Percentiles rank a stretch among this genome's conserved stretches.
Evolutionary conservation across 805 yeast species (phyloP).

Genomic region (Saccharomycopsis fermentans): DNA sequence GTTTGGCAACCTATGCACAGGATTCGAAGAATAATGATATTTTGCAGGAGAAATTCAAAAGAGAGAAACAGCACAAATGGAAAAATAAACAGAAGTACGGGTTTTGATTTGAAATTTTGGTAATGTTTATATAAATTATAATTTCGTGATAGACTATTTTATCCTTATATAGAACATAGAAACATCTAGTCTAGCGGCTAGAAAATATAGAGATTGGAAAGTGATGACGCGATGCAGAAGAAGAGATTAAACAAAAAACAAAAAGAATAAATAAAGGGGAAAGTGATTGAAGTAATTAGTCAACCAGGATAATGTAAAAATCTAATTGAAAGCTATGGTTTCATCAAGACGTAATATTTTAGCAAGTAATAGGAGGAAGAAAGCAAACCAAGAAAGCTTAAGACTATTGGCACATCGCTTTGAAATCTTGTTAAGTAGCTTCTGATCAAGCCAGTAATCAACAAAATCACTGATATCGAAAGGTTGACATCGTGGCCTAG

Average conservation of each 20-base stretch:
- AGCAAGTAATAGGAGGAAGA: constrained; percentile 5
- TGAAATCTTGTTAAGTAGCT: constrained; percentile 5
- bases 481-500: constrained; percentile 8
- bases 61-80: constrained; percentile 17
- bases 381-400: constrained; percentile 7
- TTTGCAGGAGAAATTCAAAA: constrained; percentile 20
- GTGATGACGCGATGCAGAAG: background rate
- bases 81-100: constrained; percentile 20
- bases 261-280: background rate
- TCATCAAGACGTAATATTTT: background rate
- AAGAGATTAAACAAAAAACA: background rate
- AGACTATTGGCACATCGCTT: constrained; percentile 7
- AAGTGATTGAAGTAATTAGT: background rate
- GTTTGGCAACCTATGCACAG: constrained; percentile 25
- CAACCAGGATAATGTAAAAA: background rate
- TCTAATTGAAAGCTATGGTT: background rate
- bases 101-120: constrained; percentile 4
- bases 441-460: constrained; percentile 7
- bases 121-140: too few relatives aligned
- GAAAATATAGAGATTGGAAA: too few relatives aligned
- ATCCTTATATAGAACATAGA: too few relatives aligned
- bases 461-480: constrained; percentile 2
- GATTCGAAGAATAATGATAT: constrained; percentile 21
- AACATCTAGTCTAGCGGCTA: too few relatives aligned
- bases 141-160: too few relatives aligned